These are phyloP conservation scores for Boechera stricta DNA, from an alignment of 345 rosid species.

Conservation along the genomic window DNA sequence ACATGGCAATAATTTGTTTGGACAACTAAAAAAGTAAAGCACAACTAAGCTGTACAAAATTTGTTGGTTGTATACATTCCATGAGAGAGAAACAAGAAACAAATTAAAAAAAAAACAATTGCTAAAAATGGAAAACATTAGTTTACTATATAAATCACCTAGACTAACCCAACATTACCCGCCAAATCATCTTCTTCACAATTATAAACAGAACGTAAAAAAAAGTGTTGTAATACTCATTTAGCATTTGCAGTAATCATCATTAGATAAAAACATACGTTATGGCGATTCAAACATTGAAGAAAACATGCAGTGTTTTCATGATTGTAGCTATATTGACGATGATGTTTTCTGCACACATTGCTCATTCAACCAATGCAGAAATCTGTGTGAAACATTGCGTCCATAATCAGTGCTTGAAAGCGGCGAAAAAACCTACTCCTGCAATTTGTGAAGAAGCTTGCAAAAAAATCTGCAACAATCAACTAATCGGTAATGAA, in stretches of 20 bases:
- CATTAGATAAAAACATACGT: background rate
- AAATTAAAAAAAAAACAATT: background rate
- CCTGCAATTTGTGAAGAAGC: background rate
- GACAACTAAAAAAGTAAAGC: background rate
- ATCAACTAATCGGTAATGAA: background rate
- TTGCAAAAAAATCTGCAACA: background rate
- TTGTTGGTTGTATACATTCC: background rate
- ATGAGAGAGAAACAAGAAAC: background rate
- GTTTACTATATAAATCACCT: conserved; percentile 4
- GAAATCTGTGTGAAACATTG: conserved; percentile 26
- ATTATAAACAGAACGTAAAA: background rate
- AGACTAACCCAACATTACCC: background rate
- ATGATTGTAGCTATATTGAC: background rate
- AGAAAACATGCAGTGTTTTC: background rate
- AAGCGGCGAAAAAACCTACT: background rate
- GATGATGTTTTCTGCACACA: background rate
- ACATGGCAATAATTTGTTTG: background rate
- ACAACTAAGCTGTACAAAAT: background rate
- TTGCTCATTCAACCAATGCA: background rate
- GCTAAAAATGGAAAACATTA: background rate
- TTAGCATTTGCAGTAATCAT: background rate
- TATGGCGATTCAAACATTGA: background rate
- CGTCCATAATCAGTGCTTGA: background rate
- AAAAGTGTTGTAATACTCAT: background rate
- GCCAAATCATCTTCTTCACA: background rate